These are phyloP conservation scores for Talaromyces liani DNA, from an alignment of 495 filamentous ascomycete genomes.

Conservation along the genomic window DNA sequence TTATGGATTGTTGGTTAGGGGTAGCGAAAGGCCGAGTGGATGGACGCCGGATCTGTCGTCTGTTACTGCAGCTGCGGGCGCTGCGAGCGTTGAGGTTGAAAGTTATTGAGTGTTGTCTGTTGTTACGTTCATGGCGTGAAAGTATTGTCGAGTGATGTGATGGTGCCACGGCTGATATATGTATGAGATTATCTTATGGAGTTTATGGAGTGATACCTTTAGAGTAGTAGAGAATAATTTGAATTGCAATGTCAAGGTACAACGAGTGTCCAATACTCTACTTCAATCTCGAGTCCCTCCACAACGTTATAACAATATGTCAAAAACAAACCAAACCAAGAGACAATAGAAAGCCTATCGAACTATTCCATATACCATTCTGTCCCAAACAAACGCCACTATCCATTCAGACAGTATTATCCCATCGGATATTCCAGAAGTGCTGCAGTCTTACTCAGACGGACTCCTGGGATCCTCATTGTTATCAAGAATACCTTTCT, in stretches of 20 bases:
- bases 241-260: not conserved
- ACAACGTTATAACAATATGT: not conserved
- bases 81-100: constrained; percentile 29
- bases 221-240: not conserved
- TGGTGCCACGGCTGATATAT: not conserved
- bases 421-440: not conserved
- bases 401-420: not conserved
- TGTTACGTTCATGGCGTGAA: not conserved
- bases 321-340: too few species aligned
- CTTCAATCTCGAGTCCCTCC: not conserved
- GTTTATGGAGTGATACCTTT: not conserved
- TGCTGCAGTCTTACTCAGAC: not conserved
- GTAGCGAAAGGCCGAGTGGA: constrained; percentile 80
- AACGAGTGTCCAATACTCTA: not conserved
- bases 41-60: constrained; percentile 79
- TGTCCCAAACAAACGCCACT: constrained; percentile 2
- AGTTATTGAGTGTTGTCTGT: constrained; percentile 21
- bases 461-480: constrained; percentile 39
- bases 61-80: constrained; percentile 2
- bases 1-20: constrained; percentile 79
- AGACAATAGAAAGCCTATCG: not conserved
- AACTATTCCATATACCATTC: not conserved
- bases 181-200: not conserved
- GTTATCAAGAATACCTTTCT: constrained; percentile 67
- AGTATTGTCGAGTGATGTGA: not conserved